phyloP scores from a whole-genome alignment of 2,329 filamentous ascomycete genomes.

The Tolypocladium amazonense region DNA sequence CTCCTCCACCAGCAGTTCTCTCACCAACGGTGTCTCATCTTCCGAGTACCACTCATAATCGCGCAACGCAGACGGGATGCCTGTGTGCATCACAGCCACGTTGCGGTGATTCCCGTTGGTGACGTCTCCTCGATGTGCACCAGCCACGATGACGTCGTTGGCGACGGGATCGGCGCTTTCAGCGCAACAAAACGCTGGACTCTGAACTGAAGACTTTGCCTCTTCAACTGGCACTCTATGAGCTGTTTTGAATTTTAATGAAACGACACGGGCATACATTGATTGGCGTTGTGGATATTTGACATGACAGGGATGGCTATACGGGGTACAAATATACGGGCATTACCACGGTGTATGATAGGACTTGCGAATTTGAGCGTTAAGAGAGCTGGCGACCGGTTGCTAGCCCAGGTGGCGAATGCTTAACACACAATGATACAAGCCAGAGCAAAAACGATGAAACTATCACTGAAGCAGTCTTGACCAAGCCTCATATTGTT shows the following conservation, averaged over 20 bases:
- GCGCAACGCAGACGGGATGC: neutral
- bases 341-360: neutral
- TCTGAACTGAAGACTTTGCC: neutral
- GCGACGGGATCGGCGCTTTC: neutral
- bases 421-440: neutral
- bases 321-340: neutral
- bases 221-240: neutral
- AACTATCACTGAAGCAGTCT: neutral
- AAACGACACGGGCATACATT: neutral
- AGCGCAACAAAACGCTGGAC: neutral
- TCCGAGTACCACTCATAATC: constrained; percentile 5
- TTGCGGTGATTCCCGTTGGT: neutral
- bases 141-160: neutral
- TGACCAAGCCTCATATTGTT: neutral
- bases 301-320: neutral
- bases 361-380: neutral
- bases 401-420: neutral
- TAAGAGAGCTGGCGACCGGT: neutral
- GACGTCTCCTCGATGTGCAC: neutral
- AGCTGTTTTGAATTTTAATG: neutral
- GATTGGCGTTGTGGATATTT: neutral
- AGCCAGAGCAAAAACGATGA: neutral
- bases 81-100: neutral
- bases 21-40: constrained; percentile 17
- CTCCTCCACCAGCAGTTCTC: constrained; percentile 8